Percentiles rank a stretch among this genome's conserved stretches.
Evolutionary conservation across 768 basidiomycete species (phyloP).

Genomic region (Suillus discolor): DNA sequence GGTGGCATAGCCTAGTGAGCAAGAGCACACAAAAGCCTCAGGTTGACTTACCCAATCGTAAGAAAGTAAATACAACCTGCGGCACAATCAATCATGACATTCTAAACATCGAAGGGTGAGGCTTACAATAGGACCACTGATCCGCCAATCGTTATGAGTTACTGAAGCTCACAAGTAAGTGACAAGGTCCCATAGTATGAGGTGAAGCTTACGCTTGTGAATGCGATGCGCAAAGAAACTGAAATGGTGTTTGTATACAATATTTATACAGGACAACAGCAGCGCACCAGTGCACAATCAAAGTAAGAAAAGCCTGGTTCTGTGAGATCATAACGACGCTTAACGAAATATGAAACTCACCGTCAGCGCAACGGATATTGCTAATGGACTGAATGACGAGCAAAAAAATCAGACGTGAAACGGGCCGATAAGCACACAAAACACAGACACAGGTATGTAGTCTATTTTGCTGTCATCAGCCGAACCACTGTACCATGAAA

Average conservation of each 20-base stretch:
- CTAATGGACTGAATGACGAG: constrained; percentile 1
- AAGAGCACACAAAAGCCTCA: neutral
- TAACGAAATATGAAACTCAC: constrained; percentile 13
- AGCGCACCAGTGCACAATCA: constrained; percentile 52
- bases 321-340: constrained; percentile 23
- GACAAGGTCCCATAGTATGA: neutral
- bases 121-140: constrained; percentile 38
- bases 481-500: constrained; percentile 47
- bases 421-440: neutral
- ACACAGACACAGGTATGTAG: constrained; percentile 44
- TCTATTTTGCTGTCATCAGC: constrained; percentile 40
- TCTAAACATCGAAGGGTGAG: constrained; percentile 5
- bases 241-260: constrained; percentile 1
- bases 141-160: constrained; percentile 28
- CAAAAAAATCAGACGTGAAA: constrained; percentile 1
- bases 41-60: constrained; percentile 31
- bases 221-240: constrained; percentile 46
- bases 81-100: neutral
- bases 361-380: constrained; percentile 35
- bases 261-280: neutral
- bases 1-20: neutral
- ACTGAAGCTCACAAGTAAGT: constrained; percentile 18
- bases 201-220: constrained; percentile 36
- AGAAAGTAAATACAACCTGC: constrained; percentile 32
- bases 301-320: constrained; percentile 45